A percentile compares a stretch with the other conserved stretches of the same genome.
Conservation (phyloP, 371 early-diverging fungal species). For the Haplosporangium sp. region DNA sequence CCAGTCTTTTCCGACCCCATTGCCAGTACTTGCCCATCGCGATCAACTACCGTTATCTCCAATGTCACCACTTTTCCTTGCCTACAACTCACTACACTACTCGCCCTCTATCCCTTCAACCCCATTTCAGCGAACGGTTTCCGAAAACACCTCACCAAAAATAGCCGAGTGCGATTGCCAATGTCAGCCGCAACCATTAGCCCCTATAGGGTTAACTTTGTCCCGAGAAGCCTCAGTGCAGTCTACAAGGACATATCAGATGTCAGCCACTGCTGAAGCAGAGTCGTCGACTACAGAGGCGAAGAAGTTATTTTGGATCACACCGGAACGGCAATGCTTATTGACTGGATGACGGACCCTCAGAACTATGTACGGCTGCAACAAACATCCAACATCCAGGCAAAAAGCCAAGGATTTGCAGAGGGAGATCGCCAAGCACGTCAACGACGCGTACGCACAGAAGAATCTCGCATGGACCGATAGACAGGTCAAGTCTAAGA, state of each 20-base stretch:
- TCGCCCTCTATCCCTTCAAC: neutral
- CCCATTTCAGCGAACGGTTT: no score
- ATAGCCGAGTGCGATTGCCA: constrained; percentile 1
- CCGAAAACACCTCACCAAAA: neutral
- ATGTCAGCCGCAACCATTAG: neutral
- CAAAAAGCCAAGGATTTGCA: constrained; percentile 5
- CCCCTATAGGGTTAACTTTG: neutral
- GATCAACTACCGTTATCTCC: neutral
- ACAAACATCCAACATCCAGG: constrained; percentile 11
- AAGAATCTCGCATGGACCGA: constrained; percentile 9
- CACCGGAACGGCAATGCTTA: constrained; percentile 16
- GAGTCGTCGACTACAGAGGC: constrained; percentile 2
- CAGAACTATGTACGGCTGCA: constrained; percentile 10
- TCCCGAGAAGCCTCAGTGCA: neutral
- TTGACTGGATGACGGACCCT: constrained; percentile 21
- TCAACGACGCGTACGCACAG: constrained; percentile 3
- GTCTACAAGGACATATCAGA: neutral
- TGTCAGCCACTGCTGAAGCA: neutral
- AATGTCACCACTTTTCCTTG: neutral
- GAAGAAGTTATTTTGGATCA: constrained; percentile 7
- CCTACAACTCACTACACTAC: neutral
- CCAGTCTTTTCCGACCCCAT: neutral
- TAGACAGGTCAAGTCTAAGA: constrained; percentile 16
- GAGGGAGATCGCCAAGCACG: constrained; percentile 1
- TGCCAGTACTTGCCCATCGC: neutral